Conservation (phyloP, 768 basidiomycete genomes). For the Amyloporia xantha region DNA sequence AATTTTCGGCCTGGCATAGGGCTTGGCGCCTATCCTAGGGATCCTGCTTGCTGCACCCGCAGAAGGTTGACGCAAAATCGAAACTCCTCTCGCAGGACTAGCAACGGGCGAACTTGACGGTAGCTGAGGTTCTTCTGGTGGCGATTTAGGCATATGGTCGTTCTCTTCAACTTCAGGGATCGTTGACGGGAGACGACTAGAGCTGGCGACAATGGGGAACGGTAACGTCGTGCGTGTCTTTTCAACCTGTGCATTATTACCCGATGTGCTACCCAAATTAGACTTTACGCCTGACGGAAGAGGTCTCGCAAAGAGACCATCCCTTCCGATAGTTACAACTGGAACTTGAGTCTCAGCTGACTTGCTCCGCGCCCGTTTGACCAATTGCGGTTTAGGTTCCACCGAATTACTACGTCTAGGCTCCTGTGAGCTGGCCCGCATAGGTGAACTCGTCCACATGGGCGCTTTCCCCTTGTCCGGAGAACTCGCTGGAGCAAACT, state of each 20-base stretch:
- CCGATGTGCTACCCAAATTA: neutral
- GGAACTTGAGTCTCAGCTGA: conserved; percentile 30
- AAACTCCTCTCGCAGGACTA: conserved; percentile 10
- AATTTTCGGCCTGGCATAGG: conserved; percentile 22
- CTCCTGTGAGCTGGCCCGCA: conserved; percentile 3
- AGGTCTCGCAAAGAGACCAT: conserved; percentile 9
- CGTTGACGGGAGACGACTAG: conserved; percentile 8
- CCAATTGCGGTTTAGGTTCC: conserved; percentile 4
- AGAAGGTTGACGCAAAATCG: conserved; percentile 23
- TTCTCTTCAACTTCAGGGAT: conserved; percentile 18
- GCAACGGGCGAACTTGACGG: conserved; percentile 1
- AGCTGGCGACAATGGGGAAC: conserved; percentile 6
- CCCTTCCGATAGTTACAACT: neutral
- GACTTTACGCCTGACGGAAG: conserved; percentile 8
- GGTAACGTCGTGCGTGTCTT: conserved; percentile 7
- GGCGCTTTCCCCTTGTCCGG: conserved; percentile 13
- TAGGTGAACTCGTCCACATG: conserved; percentile 6
- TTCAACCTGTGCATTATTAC: neutral
- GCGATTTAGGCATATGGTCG: conserved; percentile 8
- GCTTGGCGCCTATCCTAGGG: conserved; percentile 29
- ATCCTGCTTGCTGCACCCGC: conserved; percentile 25
- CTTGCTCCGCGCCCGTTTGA: conserved; percentile 20
- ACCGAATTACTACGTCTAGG: conserved; percentile 9
- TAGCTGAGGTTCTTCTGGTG: neutral
- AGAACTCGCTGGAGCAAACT: conserved; percentile 10